Percentiles rank a stretch among this genome's conserved stretches.
phyloP scores from a whole-genome alignment of 352 stramenopile species.

The Phytophthora foliorum region DNA sequence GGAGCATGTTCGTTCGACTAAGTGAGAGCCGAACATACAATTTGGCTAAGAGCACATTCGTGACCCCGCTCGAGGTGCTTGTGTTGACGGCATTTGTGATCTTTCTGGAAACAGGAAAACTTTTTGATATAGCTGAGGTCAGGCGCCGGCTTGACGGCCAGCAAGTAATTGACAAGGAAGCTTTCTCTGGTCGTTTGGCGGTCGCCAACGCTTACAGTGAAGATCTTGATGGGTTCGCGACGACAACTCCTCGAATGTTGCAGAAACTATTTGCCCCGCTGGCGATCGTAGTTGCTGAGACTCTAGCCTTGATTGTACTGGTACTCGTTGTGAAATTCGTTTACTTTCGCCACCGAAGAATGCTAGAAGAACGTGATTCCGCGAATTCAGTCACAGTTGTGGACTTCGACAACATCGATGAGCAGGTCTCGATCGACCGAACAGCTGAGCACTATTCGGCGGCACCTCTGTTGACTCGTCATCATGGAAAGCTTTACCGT shows the following conservation, averaged over 20 bases:
- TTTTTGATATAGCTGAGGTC: slow-evolving; percentile 39
- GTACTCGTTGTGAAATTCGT: slow-evolving; percentile 30
- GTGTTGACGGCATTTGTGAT: slow-evolving; percentile 37
- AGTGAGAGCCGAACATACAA: slow-evolving; percentile 55
- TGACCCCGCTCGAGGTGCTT: slow-evolving; percentile 53
- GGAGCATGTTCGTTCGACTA: slow-evolving; percentile 38
- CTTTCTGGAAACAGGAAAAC: slow-evolving; percentile 25
- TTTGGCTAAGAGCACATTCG: slow-evolving; percentile 47
- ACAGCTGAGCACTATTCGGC: slow-evolving; percentile 11
- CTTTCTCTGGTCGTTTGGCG: slow-evolving; percentile 43
- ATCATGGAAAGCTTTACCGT: slow-evolving; percentile 39
- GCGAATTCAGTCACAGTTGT: slow-evolving; percentile 18
- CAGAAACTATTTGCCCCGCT: slow-evolving; percentile 47
- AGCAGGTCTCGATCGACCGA: slow-evolving; percentile 8
- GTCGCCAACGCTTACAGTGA: slow-evolving; percentile 65
- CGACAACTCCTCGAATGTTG: slow-evolving; percentile 39
- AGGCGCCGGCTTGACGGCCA: slow-evolving; percentile 56
- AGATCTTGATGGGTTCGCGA: slow-evolving; percentile 52
- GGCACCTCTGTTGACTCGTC: slow-evolving; percentile 21
- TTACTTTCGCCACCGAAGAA: slow-evolving; percentile 17
- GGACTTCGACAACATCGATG: slow-evolving; percentile 30
- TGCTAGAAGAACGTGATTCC: slow-evolving; percentile 9
- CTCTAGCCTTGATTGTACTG: slow-evolving; percentile 28
- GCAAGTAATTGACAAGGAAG: slow-evolving; percentile 38
- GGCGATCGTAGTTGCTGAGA: slow-evolving; percentile 41